Conservation (phyloP, 2,329 filamentous ascomycete genomes). For the Cercospora sp. region DNA sequence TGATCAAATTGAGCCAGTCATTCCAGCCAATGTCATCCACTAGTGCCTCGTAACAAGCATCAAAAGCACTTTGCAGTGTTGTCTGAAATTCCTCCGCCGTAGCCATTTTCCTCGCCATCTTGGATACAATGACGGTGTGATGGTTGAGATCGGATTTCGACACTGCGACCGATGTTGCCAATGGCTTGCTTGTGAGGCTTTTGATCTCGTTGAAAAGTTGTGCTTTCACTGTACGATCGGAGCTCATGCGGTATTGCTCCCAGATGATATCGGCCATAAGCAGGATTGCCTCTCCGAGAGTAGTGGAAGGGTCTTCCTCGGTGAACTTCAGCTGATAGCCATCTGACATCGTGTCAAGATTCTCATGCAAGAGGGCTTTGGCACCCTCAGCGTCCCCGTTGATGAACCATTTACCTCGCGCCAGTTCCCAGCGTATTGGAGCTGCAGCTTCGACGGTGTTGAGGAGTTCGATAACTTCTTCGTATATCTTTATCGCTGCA, state of each 20-base stretch:
- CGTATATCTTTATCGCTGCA: neutral
- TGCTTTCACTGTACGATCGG: conserved; percentile 6
- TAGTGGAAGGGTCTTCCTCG: conserved; percentile 11
- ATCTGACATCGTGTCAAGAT: neutral
- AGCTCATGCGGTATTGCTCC: conserved; percentile 8
- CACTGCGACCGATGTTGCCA: neutral
- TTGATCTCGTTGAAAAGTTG: conserved; percentile 10
- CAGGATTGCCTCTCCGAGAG: neutral
- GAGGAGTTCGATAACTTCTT: conserved; percentile 11
- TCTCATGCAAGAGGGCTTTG: conserved; percentile 11
- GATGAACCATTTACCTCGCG: conserved; percentile 7
- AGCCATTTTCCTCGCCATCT: conserved; percentile 11
- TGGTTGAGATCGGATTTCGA: conserved; percentile 12
- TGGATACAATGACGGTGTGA: neutral
- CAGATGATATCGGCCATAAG: conserved; percentile 10
- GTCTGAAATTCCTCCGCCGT: conserved; percentile 7
- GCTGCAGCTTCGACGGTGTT: conserved; percentile 7
- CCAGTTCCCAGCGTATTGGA: conserved; percentile 8
- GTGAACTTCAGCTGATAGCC: conserved; percentile 7
- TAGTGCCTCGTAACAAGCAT: conserved; percentile 13
- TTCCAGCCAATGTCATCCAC: conserved; percentile 12
- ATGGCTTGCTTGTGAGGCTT: neutral
- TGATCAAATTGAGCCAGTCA: conserved; percentile 12
- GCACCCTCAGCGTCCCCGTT: conserved; percentile 6
- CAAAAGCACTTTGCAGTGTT: conserved; percentile 10